Base-by-base conservation (phyloP, 2,329 filamentous ascomycete genomes). In the Aspergillus sclerotialis region DNA sequence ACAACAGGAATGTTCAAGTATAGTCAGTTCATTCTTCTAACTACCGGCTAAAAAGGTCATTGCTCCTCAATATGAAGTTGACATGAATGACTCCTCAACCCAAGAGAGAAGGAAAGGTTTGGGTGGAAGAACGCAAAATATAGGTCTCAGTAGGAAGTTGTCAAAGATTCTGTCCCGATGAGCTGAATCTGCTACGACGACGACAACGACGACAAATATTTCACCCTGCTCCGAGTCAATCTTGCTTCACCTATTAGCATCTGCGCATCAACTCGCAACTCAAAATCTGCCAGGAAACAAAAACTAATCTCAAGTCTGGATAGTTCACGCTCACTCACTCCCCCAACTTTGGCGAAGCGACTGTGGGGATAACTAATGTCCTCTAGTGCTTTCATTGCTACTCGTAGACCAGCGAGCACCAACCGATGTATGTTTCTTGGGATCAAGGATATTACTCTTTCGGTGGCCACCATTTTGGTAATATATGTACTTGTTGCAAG, bases 301-400 rank as follows among this genome's bases (percentile, higher is more conserved):
- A 90, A 90, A 50, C 83, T 88, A 41, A 96, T 84, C 67, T 96
- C 92, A 27, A 96, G 66, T 39, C 84, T 75, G 26, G 84, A 83
- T 33, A 98, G 72, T 62, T 96, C 88, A 12, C 70, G 67, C 55
- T 85, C 83, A 52, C 78, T 85, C 11, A 96, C 87, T 12, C 90
- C 90, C 27, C 92, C 90, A 2, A 96, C 89, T 45, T 81, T 83
- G 12, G 90, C 81, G 45, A 95, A 80, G 36, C 87, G 82, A 39
- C 73, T 73, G 63, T 95, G 90, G 7, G 85, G 78, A 64, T 93
- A 94, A 48, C 82, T 84, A 35, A 90, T 73, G 58, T 96, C 90
- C 60, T 98, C 90, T n/a, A 95, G 67, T 0, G 87, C 85, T 65
- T 96, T 98, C 76, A 89, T 92, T 10, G 90, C 88, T 3, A 95